Evolutionary conservation across 257 asterid species (phyloP), one percentile per base, ranked within the genome.

Genomic region (Misopates orontium): DNA sequence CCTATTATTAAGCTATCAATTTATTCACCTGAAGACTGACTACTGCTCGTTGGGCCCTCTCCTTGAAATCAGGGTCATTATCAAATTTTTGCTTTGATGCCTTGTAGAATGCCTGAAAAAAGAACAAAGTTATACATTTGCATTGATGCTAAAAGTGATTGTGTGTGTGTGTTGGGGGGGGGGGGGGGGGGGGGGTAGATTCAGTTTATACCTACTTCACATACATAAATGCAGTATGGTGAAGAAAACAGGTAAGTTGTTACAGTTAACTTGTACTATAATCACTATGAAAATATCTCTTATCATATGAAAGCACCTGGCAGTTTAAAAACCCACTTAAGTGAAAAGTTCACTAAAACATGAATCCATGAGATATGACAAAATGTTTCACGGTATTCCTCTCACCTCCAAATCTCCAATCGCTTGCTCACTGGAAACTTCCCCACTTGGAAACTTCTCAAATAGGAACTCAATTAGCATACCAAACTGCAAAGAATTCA

Each of bases 401-500:
- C 85, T 85, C 71, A 90, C 99, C 96, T 90, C 90, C 50, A 93
- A 72, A 79, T 90, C 96, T 62, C 93, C 94, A 53, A 93, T 87
- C 72, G 89, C 96, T 80, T 88, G 97, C 76, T 78, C 81, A 70
- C 69, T 73, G 63, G 82, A 62, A 76, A 72, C 85, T 80, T 90
- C 90, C 76, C 89, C 86, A 40, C 73, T 63, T 2, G 95, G 96
- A 68, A 77, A 73, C 69, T 69, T 75, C 62, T 93, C 99, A 65
- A 85, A 93, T 12, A 93, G 86, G 73, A 66, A 80, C 66, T 90
- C 97, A n/a, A 93, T 93, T 32, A 93, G 79, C 99, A 90, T 93
- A 16, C 97, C 97, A 52, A 93, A 93, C 99, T 93, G 93, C 78
- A 79, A 75, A 45, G 48, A 47, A 74, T 47, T 19, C 45, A 75